Evolutionary conservation across 495 filamentous ascomycete genomes (phyloP).

Genomic region (Aspergillus mulundensis): DNA sequence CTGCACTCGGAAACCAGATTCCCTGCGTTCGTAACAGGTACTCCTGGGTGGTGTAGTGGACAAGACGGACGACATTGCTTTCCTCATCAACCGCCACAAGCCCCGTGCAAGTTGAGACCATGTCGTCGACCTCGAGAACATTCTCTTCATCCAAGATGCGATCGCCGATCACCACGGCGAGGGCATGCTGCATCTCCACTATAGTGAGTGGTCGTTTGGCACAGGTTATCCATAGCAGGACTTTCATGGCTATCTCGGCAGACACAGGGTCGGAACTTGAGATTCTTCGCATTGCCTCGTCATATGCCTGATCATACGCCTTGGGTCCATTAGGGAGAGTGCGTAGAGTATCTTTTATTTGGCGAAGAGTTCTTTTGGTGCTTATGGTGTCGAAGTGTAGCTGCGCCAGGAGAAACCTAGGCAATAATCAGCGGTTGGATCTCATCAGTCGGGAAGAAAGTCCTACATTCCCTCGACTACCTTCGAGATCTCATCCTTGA

Average conservation of each 20-base stretch:
- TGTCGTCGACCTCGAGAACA: neutral
- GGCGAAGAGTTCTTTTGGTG: slow-evolving; percentile 24
- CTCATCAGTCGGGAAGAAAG: too few species aligned
- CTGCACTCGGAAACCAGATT: too few species aligned
- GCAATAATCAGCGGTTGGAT: neutral
- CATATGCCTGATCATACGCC: too few species aligned
- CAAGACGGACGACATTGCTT: slow-evolving; percentile 25
- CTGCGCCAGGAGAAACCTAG: slow-evolving; percentile 53
- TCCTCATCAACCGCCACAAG: slow-evolving; percentile 32
- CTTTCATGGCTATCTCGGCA: slow-evolving; percentile 25
- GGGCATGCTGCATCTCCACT: slow-evolving; percentile 43
- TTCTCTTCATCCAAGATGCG: neutral
- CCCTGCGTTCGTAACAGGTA: slow-evolving; percentile 14
- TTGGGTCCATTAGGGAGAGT: too few species aligned
- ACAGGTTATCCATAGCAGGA: slow-evolving; percentile 29
- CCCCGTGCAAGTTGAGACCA: slow-evolving; percentile 30
- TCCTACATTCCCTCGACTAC: slow-evolving; percentile 41
- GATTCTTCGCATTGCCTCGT: neutral
- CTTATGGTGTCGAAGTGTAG: slow-evolving; percentile 46
- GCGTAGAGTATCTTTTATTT: slow-evolving; percentile 17
- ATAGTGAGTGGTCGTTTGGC: slow-evolving; percentile 33
- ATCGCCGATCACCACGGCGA: slow-evolving; percentile 34
- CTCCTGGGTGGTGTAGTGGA: slow-evolving; percentile 28
- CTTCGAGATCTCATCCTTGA: slow-evolving; percentile 25
- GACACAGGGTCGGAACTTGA: neutral